Conservation (phyloP, 768 basidiomycete genomes). For the Amanita subjunquillea region DNA sequence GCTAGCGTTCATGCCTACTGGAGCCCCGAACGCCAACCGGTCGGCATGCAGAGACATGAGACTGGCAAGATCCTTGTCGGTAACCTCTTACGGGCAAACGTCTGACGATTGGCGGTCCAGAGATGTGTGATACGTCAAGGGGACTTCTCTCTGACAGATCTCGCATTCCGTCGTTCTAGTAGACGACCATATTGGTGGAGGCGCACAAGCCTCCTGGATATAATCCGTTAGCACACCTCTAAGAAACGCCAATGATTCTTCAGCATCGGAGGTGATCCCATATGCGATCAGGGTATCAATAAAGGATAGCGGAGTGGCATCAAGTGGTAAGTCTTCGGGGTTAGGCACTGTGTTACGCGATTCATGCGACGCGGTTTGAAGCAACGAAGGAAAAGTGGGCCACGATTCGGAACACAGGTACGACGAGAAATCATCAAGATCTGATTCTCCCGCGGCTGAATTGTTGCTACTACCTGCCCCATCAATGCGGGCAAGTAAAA, state of each 20-base stretch:
- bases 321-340: constrained; percentile 25
- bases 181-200: constrained; percentile 40
- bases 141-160: constrained; percentile 47
- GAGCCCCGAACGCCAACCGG: too few species aligned
- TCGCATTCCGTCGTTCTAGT: constrained; percentile 47
- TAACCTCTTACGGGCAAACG: too few species aligned
- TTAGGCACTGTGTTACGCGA: constrained; percentile 20
- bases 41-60: too few species aligned
- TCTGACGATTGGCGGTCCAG: too few species aligned
- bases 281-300: constrained; percentile 43
- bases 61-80: too few species aligned
- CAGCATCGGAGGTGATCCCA: constrained; percentile 28
- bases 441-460: constrained; percentile 15
- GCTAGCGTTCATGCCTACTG: too few species aligned
- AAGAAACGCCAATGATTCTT: constrained; percentile 30
- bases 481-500: constrained; percentile 22
- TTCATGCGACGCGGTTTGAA: constrained; percentile 30
- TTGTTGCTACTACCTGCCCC: constrained; percentile 8
- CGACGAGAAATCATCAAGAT: constrained; percentile 41
- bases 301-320: constrained; percentile 30
- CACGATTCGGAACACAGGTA: constrained; percentile 45
- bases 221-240: constrained; percentile 30
- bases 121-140: constrained; percentile 32
- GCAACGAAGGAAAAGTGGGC: constrained; percentile 25
- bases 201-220: constrained; percentile 32